Base-by-base conservation (phyloP, 31 red algal genomes). In the Asparagopsis taxiformis region DNA sequence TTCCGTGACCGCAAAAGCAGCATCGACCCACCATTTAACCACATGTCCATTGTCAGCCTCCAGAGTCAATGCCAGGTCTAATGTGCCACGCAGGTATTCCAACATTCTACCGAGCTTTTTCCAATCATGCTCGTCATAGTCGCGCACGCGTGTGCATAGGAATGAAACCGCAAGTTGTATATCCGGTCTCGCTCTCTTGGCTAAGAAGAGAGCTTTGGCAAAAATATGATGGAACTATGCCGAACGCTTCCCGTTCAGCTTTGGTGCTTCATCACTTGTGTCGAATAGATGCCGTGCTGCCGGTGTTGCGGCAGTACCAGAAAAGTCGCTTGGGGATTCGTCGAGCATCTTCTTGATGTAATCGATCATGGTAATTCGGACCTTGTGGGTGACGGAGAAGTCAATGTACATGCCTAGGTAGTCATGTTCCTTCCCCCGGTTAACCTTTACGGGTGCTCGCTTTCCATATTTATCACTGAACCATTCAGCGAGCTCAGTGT, bases 321-420 rank as follows among this genome's bases (percentile, higher is more conserved):
- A 46, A 19, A 68, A 25, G 39, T 48, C 34, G 38, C 17, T 23
- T 68, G 51, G 51, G 13, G 50, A 31, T 22, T 72, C 68, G 17
- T 57, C 68, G 26, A 72, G 0, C 31, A 57, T 57, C 26, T 55
- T 0, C 20, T 57, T 20, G 19, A 72, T 0, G 0, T 72, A 72
- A 19, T 30, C 68, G 15, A 21, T 17, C 68, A 72, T 56, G 50
- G 13, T 20, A 49, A 72, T 57, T 37, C 50, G 30, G 30, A 72
- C 48, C 50, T 54, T 57, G 57, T 49, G 0, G 19, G 26, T 20
- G 30, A 22, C 31, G 25, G 48, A 33, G 51, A 57, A 72, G 52
- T 54, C 52, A 25, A 72, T 29, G 24, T 8, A 13, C 46, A 72
- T 72, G 24, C 68, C 68, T 22, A 72, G 51, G 38, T 57, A 72